Conservation (phyloP, 140 eudicot genomes). For the Anethum foeniculum region DNA sequence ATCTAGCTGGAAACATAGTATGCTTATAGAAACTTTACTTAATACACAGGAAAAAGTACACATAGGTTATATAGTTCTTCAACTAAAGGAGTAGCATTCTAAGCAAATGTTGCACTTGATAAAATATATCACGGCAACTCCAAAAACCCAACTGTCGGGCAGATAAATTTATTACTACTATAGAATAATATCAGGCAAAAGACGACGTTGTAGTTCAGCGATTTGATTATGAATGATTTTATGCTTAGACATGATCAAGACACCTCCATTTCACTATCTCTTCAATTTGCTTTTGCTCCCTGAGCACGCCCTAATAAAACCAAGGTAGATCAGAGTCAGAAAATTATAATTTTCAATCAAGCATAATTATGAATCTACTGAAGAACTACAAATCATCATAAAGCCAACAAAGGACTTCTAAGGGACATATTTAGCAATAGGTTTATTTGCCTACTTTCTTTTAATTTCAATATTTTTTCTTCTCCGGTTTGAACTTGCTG, state of each 20-base stretch:
- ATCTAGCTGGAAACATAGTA: background rate
- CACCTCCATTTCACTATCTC: constrained; percentile 8
- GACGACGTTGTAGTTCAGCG: background rate
- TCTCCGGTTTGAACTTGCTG: background rate
- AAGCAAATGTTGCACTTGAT: background rate
- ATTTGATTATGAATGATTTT: background rate
- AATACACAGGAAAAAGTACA: background rate
- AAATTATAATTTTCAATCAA: background rate
- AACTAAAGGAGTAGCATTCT: background rate
- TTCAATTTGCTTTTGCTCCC: constrained; percentile 20
- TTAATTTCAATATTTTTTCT: background rate
- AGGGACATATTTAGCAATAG: background rate
- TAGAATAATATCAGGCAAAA: background rate
- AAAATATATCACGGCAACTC: background rate
- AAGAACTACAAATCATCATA: background rate
- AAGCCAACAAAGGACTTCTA: background rate
- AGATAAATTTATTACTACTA: background rate
- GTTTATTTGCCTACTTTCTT: background rate
- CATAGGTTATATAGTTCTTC: background rate
- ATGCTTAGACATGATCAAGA: background rate
- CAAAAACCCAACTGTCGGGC: background rate
- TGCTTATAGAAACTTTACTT: background rate
- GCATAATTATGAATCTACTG: background rate
- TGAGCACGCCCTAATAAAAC: background rate
- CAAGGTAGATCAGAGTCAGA: background rate